Base-by-base conservation (phyloP, 1,284 basidiomycete genomes). In the Kalmanozyma brasiliensis region DNA sequence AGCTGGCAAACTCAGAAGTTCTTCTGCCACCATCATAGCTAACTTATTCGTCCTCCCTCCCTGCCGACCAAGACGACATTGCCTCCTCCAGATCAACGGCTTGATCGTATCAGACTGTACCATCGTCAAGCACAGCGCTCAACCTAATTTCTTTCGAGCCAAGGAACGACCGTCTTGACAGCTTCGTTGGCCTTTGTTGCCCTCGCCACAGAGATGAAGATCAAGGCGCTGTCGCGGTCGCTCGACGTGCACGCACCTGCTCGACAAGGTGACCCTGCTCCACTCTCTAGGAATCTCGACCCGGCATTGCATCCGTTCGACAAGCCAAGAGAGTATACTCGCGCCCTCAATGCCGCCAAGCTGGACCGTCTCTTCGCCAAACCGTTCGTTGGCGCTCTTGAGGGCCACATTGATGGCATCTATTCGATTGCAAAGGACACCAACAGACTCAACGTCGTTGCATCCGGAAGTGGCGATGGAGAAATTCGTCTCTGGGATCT, bases 301-400 rank as follows among this genome's bases (percentile, higher is more conserved):
- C 94, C 95, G 0, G 85, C 93, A 19, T 88, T 94, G 83, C 95
- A 99, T 80, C 96, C 95, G 0, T 98, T 98, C 82, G 87, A 93
- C 4, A 89, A 91, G 41, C 91, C 93, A 13, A 85, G 96, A 62
- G 95, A 98, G 84, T 93, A 96, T 48, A 94, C 90, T 19, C 89
- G 96, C 58, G 96, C 96, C 2, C 83, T 98, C 44, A 96, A 94
- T 62, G 95, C 95, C 0, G 91, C 91, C 20, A 99, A 99, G 85
- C 90, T 99, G 85, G 94, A 98, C 59, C 86, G 93, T 49, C 92
- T 99, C 85, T 98, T 98, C 81, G 90, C 95, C 23, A 98, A 96
- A 81, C 96, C 96, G 0, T 98, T 98, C 75, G 87, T 99, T 8
- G 92, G 88, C 26, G 87, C 89, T 49, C 83, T 98, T 41, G 94